Evolutionary conservation across 78 protist genomes (phyloP), one percentile per base, ranked within the genome.

Genomic region (Dictyostelium capitatum): DNA sequence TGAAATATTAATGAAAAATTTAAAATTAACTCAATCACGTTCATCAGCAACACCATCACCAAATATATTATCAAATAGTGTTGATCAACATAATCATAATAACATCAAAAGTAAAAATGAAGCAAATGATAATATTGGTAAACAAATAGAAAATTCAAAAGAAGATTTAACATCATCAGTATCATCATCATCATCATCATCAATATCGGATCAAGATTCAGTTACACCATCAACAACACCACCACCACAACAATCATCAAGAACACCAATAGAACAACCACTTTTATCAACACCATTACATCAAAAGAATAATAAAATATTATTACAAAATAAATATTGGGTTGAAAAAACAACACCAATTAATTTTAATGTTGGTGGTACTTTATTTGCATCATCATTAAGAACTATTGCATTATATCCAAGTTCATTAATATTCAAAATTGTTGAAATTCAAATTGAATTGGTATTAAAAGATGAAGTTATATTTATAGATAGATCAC

Each of bases 291-390:
- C 48, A 11, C 14, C 72, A 23, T 25, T 9, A 64, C 41, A 67
- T 41, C 79, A 72, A 72, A 72, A 72, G 3, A 72, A 72, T 3
- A 67, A 32, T 15, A 25, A 25, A 23, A 9, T 19, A 3, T 6
- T 70, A 15, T 41, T 70, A 12, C 14, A 30, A 1, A 70, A 70
- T 70, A 41, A 41, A 30, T 46, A 70, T 48, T 30, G 19, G 28
- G 37, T 87, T 5, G 93, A 87, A 23, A 74, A 70, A 51, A 54
- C 85, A 2, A 57, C 50, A 37, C 93, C 93, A 47, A 74, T 87
- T 12, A 87, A 74, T 59, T 87, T 87, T 23, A 87, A 87, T 77
- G 93, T 87, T 15, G 93, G 93, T 48, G 93, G 93, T 37, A 87
- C 85, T 6, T 25, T 87, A 25, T 87, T 77, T 77, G 93, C 93